Evolutionary conservation across 2,329 filamentous ascomycete genomes (phyloP).

Genomic region (Stagonosporopsis cucurbitacearum): DNA sequence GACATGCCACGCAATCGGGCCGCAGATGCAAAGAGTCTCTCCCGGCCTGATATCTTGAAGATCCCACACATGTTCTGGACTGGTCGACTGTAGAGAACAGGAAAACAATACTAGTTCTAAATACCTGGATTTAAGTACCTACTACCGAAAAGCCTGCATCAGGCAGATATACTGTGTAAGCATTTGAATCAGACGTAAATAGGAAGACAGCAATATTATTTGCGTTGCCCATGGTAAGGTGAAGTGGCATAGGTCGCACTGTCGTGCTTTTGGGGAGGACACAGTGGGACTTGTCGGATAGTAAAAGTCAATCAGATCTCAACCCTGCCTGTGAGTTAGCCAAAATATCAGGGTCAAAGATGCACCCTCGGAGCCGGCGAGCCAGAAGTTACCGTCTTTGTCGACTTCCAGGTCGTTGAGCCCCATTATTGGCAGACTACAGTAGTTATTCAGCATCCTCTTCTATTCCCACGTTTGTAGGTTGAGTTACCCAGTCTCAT

Average conservation of each 20-base stretch:
- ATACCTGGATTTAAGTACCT: not conserved
- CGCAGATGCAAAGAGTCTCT: conserved; percentile 48
- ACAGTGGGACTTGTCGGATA: not conserved
- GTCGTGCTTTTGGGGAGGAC: not conserved
- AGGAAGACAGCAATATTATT: not conserved
- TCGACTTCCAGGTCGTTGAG: not conserved
- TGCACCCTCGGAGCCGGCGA: not conserved
- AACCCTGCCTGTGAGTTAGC: not conserved
- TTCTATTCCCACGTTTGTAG: not conserved
- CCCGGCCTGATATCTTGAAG: conserved; percentile 45
- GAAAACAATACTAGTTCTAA: too few species aligned
- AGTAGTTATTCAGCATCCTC: not conserved
- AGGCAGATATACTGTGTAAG: not conserved
- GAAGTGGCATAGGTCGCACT: not conserved
- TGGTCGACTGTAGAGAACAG: conserved; percentile 48
- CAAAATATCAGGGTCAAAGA: not conserved
- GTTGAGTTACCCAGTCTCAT: not conserved
- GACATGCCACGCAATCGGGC: conserved; percentile 52
- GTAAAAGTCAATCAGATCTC: not conserved
- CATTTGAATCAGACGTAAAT: not conserved
- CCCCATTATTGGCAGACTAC: not conserved
- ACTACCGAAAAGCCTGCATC: not conserved
- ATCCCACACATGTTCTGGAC: conserved; percentile 23
- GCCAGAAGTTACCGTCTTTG: not conserved
- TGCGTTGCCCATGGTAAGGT: not conserved